A percentile compares a stretch with the other conserved stretches of the same genome.
Conservation (phyloP, 352 stramenopile species). For the Phytophthora podocarpi region DNA sequence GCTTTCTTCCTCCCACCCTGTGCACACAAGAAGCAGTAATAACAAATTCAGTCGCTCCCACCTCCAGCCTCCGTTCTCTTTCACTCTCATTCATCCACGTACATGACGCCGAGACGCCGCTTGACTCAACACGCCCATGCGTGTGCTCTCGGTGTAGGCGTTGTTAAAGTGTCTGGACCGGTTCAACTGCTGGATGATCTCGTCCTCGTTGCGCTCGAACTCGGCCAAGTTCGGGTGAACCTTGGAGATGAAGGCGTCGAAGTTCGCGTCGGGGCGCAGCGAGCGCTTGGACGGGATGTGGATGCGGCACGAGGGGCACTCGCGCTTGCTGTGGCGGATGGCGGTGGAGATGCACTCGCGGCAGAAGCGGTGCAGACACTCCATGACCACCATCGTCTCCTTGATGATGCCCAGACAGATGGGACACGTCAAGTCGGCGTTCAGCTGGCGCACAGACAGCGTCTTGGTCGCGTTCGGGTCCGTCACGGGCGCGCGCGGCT, state of each 20-base stretch:
- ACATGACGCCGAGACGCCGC: constrained; percentile 62
- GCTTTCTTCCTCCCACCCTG: constrained; percentile 33
- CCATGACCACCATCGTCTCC: constrained; percentile 89
- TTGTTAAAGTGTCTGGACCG: constrained; percentile 85
- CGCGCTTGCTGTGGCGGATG: constrained; percentile 83
- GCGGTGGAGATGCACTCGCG: constrained; percentile 90
- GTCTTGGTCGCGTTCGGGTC: constrained; percentile 62
- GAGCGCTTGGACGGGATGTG: constrained; percentile 89
- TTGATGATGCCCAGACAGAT: constrained; percentile 89
- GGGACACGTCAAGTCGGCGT: constrained; percentile 86
- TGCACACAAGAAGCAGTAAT: neutral
- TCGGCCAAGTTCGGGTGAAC: constrained; percentile 88
- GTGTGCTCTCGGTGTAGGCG: constrained; percentile 72
- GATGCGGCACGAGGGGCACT: constrained; percentile 90
- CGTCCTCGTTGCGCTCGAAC: constrained; percentile 78
- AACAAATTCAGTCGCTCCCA: no score
- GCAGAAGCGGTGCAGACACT: constrained; percentile 93
- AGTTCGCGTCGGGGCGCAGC: constrained; percentile 83
- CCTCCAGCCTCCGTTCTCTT: neutral
- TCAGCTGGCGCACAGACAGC: constrained; percentile 70
- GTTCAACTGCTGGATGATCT: constrained; percentile 85
- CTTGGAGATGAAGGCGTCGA: constrained; percentile 84
- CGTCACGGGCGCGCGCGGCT: constrained; percentile 67
- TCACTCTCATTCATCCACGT: neutral
- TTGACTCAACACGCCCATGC: constrained; percentile 75